Evolutionary conservation across 2,329 filamentous ascomycete species (phyloP).

Genomic region (Fusarium anthophilum): DNA sequence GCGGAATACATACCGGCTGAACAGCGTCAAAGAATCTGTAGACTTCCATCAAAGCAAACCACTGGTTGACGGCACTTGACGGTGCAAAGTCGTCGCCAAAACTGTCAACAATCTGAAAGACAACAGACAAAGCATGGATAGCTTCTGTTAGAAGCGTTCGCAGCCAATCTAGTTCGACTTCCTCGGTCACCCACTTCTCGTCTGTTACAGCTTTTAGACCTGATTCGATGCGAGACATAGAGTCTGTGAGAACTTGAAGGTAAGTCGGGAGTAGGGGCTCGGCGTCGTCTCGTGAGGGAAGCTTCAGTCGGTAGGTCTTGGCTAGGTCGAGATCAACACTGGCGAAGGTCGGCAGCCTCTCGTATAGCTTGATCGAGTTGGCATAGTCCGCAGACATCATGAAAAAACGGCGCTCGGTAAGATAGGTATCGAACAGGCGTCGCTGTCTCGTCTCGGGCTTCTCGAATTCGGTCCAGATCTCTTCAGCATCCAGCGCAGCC

Average conservation of each 20-base stretch:
- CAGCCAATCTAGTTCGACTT: slow-evolving; percentile 67
- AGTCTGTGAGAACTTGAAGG: slow-evolving; percentile 56
- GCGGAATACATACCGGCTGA: slow-evolving; percentile 47
- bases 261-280: slow-evolving; percentile 60
- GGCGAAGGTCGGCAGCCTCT: slow-evolving; percentile 49
- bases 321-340: slow-evolving; percentile 41
- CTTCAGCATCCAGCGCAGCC: slow-evolving; percentile 60
- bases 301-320: slow-evolving; percentile 45
- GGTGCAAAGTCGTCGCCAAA: slow-evolving; percentile 64
- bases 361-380: slow-evolving; percentile 58
- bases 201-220: slow-evolving; percentile 63
- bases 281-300: slow-evolving; percentile 48
- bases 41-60: slow-evolving; percentile 78
- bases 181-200: slow-evolving; percentile 60
- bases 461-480: slow-evolving; percentile 68
- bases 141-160: slow-evolving; percentile 74
- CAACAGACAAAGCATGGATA: slow-evolving; percentile 75
- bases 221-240: slow-evolving; percentile 59
- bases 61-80: slow-evolving; percentile 68
- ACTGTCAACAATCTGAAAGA: slow-evolving; percentile 76
- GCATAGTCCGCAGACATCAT: slow-evolving; percentile 70
- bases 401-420: slow-evolving; percentile 76
- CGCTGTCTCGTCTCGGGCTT: slow-evolving; percentile 69
- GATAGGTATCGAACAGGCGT: slow-evolving; percentile 76
- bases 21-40: slow-evolving; percentile 76